Evolutionary conservation across 805 yeast genomes (phyloP), one percentile per base, ranked within the genome.

Genomic region (Lipomyces yamanashiensis): DNA sequence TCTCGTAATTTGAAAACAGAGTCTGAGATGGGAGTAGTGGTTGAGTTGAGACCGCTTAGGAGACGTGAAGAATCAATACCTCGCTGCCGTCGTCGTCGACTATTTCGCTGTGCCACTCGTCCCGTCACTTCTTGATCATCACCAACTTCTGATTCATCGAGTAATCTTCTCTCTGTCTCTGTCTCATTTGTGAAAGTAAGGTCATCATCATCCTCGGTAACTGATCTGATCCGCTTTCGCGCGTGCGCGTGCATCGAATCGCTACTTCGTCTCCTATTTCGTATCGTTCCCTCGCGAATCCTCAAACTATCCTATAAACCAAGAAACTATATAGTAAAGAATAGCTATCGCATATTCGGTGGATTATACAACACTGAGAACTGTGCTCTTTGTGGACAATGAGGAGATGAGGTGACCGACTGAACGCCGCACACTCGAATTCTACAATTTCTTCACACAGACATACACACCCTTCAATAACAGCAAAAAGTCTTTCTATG

Each of bases 201-300:
- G 3, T 23, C 34, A 2, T 43, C 47, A 13, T 23, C 50, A n/a
- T 8, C 10, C 34, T 45, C 50, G 7, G 34, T 1, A 10, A 19
- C 50, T 23, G 33, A 19, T 15, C 21, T 45, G 33, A 45, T 15
- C 21, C 50, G 33, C 34, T 45, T 45, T 9, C 50, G 33, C n/a
- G 50, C 50, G 50, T 33, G 33, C n/a, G 50, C 50, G 34, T n/a
- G 47, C 47, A 43, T 43, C 17, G 21, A 43, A 17, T 43, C 28
- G 28, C 28, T 28, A 5, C 28, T 28, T 28, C 28, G 28, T 28
- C 5, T 3, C 28, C 5, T 28, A 28, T 5, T 28, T 28, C 28
- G 5, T 2, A 28, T 28, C 28, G 28, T 28, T 28, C 5, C 5
- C 28, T 28, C 28, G 5, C 28, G 28, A 28, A 28, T 28, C 28